These are phyloP conservation scores for Pontederia paniculata DNA, from an alignment of 176 grass and related monocot genomes.

Conservation along the genomic window DNA sequence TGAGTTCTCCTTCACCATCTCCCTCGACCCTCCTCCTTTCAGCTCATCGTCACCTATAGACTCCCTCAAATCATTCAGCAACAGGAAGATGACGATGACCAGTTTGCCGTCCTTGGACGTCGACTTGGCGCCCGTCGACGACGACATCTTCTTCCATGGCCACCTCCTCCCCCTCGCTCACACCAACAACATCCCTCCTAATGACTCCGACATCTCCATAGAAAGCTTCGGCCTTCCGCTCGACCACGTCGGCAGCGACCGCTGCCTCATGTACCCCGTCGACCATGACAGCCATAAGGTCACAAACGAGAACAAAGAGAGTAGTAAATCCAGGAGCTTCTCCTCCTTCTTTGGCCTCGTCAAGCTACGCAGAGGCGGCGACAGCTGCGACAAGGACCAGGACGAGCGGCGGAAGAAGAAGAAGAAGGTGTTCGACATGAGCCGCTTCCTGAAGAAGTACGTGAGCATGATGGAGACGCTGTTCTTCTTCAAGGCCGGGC, in stretches of 20 bases:
- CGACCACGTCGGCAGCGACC: constrained; percentile 47
- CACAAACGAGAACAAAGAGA: constrained; percentile 8
- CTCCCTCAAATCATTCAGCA: background rate
- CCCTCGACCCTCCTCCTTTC: constrained; percentile 26
- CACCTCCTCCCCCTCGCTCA: constrained; percentile 17
- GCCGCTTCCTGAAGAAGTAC: constrained; percentile 56
- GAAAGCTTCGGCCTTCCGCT: constrained; percentile 31
- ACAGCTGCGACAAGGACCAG: constrained; percentile 21
- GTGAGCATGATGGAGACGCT: constrained; percentile 53
- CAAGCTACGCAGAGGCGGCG: constrained; percentile 17
- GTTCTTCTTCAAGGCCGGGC: constrained; percentile 31
- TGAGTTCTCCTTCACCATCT: constrained; percentile 27
- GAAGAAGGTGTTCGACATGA: constrained; percentile 41
- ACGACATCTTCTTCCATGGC: constrained; percentile 14
- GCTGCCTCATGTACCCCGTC: constrained; percentile 30
- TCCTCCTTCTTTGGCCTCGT: constrained; percentile 42
- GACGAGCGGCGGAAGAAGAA: constrained; percentile 26
- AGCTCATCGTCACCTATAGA: background rate
- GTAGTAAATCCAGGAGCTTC: constrained; percentile 29
- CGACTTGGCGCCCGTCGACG: constrained; percentile 6
- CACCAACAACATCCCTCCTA: background rate
- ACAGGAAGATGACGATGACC: background rate
- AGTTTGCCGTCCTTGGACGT: background rate
- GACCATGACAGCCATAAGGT: background rate
- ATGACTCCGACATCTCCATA: constrained; percentile 14